These are phyloP conservation scores for Prototheca wickerhamii DNA, from an alignment of 163 green algal species.

Conservation along the genomic window DNA sequence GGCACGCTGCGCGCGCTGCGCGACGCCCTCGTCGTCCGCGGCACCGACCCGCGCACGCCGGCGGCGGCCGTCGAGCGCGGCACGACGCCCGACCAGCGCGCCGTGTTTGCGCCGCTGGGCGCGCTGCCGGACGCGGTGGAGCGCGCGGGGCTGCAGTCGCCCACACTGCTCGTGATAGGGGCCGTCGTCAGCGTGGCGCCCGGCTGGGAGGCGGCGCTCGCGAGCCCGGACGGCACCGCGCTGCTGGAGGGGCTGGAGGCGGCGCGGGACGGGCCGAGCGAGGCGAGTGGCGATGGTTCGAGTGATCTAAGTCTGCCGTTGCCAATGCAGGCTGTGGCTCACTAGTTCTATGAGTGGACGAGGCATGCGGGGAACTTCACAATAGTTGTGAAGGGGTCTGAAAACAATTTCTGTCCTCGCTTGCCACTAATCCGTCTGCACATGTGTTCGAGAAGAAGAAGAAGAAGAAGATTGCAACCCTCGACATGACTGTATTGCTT, in stretches of 20 bases:
- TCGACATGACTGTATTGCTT: too few relatives aligned
- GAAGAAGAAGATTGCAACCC: too few relatives aligned
- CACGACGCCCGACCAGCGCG: constrained; percentile 76
- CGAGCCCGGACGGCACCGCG: neutral
- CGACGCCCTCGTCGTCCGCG: constrained; percentile 48
- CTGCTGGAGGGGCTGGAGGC: neutral
- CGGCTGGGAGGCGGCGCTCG: constrained; percentile 44
- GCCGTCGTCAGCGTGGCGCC: constrained; percentile 72
- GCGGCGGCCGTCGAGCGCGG: constrained; percentile 90
- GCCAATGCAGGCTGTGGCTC: neutral
- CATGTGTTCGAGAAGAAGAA: too few relatives aligned
- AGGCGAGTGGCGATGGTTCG: neutral
- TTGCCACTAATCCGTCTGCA: too few relatives aligned
- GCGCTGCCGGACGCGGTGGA: constrained; percentile 54
- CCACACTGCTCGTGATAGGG: constrained; percentile 94
- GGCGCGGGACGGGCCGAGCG: neutral
- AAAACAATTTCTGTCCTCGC: too few relatives aligned
- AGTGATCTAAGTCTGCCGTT: neutral
- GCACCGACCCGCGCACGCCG: constrained; percentile 59
- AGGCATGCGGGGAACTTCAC: neutral
- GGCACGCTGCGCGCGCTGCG: constrained; percentile 67
- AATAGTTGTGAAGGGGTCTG: too few relatives aligned
- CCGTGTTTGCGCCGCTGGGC: constrained; percentile 62
- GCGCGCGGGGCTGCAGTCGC: constrained; percentile 61
- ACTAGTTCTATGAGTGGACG: neutral